phyloP scores from a whole-genome alignment of 2,329 filamentous ascomycete species.

The Colletotrichum filicis region DNA sequence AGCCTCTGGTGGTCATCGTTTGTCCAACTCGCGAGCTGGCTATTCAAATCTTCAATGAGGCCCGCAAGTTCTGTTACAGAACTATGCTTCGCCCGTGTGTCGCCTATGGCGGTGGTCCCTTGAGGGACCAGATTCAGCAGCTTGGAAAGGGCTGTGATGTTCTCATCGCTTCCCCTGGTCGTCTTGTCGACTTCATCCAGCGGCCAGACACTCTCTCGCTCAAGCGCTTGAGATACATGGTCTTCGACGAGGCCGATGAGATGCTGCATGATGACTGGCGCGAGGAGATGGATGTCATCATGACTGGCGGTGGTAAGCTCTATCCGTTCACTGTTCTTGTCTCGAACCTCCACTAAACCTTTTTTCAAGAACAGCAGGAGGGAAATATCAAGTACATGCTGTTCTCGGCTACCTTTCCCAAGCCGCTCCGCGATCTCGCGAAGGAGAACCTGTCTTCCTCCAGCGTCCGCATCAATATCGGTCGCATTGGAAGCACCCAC shows the following conservation, averaged over 20 bases:
- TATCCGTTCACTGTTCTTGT: not conserved
- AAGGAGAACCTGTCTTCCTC: conserved; percentile 78
- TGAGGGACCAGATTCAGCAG: conserved; percentile 76
- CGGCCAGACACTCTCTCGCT: conserved; percentile 76
- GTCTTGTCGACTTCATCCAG: conserved; percentile 85
- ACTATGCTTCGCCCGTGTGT: conserved; percentile 94
- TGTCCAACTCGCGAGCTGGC: conserved; percentile 90
- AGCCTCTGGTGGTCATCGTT: conserved; percentile 88
- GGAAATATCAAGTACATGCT: conserved; percentile 78
- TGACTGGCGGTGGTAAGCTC: conserved; percentile 80
- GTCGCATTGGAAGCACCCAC: conserved; percentile 86
- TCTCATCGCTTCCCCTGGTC: conserved; percentile 87
- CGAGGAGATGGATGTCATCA: conserved; percentile 77
- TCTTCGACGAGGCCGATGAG: conserved; percentile 97
- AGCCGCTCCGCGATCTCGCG: conserved; percentile 79
- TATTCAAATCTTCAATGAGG: conserved; percentile 94
- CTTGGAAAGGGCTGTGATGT: conserved; percentile 89
- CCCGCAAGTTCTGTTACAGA: conserved; percentile 91
- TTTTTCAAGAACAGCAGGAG: conserved; percentile 78
- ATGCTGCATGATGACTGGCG: conserved; percentile 86
- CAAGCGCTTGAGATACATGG: conserved; percentile 79
- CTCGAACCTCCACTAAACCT: conserved; percentile 37
- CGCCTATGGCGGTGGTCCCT: conserved; percentile 84
- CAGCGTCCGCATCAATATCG: conserved; percentile 85
- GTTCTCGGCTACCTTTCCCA: conserved; percentile 96